These are phyloP conservation scores for Blastobotrys petasosporus DNA, from an alignment of 1,139 yeast species.

Conservation along the genomic window DNA sequence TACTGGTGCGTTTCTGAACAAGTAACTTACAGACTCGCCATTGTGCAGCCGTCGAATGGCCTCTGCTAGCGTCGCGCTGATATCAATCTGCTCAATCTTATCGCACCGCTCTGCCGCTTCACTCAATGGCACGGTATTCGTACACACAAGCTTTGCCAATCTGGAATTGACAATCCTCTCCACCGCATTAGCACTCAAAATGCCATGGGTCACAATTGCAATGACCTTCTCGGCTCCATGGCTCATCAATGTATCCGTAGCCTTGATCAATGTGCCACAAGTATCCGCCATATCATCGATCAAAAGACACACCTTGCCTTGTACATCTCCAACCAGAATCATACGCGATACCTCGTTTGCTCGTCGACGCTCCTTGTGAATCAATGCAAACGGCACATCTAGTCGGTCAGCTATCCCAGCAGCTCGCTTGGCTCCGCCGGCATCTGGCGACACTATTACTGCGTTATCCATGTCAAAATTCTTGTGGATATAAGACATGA, in stretches of 20 bases:
- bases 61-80: conserved; percentile 75
- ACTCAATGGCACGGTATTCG: conserved; percentile 89
- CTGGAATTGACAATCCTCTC: conserved; percentile 71
- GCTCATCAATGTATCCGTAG: conserved; percentile 79
- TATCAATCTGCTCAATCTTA: conserved; percentile 76
- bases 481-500: conserved; percentile 76
- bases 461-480: conserved; percentile 50
- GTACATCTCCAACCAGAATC: conserved; percentile 95
- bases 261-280: conserved; percentile 93
- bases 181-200: conserved; percentile 80
- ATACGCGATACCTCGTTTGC: conserved; percentile 90
- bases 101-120: conserved; percentile 63
- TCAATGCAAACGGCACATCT: conserved; percentile 88
- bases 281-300: conserved; percentile 99
- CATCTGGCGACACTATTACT: conserved; percentile 92
- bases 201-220: conserved; percentile 95
- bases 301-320: conserved; percentile 75
- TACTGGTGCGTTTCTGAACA: conserved; percentile 68
- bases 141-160: conserved; percentile 76
- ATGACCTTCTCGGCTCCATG: conserved; percentile 79
- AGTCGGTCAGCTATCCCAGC: conserved; percentile 89
- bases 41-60: conserved; percentile 93
- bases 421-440: conserved; percentile 98
- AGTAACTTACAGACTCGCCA: conserved; percentile 92
- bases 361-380: conserved; percentile 90